phyloP scores from a whole-genome alignment of 208 protist genomes.

The Wallacemonas sp. region DNA sequence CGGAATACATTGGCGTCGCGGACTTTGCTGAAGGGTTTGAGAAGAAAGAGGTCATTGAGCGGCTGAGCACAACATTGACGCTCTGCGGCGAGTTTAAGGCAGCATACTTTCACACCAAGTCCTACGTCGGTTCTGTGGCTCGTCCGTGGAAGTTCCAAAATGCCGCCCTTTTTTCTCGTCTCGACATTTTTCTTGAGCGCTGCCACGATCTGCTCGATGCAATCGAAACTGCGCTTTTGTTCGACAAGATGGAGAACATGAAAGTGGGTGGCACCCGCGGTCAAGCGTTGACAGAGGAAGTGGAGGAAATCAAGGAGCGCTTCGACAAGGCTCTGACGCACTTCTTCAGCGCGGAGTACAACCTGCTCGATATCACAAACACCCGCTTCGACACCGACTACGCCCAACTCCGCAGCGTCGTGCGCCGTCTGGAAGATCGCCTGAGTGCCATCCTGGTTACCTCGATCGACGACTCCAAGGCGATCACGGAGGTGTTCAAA shows the following conservation, averaged over 20 bases:
- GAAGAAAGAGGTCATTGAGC: conserved; percentile 92
- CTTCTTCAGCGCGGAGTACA: conserved; percentile 92
- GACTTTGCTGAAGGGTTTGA: conserved; percentile 93
- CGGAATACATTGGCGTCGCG: conserved; percentile 86
- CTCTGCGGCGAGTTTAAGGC: conserved; percentile 94
- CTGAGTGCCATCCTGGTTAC: conserved; percentile 92
- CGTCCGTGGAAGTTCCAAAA: conserved; percentile 95
- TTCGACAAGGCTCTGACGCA: conserved; percentile 75
- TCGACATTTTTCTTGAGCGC: conserved; percentile 96
- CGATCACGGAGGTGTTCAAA: conserved; percentile 94
- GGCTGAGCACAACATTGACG: conserved; percentile 78
- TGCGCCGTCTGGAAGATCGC: conserved; percentile 92
- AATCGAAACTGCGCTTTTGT: conserved; percentile 93
- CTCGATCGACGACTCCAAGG: conserved; percentile 93
- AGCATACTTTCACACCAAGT: conserved; percentile 95
- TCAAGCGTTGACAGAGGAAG: conserved; percentile 80
- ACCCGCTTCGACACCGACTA: conserved; percentile 94
- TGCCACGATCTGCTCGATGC: conserved; percentile 96
- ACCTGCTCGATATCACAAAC: conserved; percentile 95
- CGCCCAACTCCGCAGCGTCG: conserved; percentile 77
- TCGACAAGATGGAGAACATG: conserved; percentile 96
- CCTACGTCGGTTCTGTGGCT: conserved; percentile 64
- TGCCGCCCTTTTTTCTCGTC: conserved; percentile 92
- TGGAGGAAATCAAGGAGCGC: conserved; percentile 88
- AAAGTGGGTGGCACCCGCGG: conserved; percentile 96